A percentile compares a stretch with the other conserved stretches of the same genome.
Evolutionary conservation across 148 eudicot genomes (phyloP).

Genomic region (Fagopyrum tataricum): DNA sequence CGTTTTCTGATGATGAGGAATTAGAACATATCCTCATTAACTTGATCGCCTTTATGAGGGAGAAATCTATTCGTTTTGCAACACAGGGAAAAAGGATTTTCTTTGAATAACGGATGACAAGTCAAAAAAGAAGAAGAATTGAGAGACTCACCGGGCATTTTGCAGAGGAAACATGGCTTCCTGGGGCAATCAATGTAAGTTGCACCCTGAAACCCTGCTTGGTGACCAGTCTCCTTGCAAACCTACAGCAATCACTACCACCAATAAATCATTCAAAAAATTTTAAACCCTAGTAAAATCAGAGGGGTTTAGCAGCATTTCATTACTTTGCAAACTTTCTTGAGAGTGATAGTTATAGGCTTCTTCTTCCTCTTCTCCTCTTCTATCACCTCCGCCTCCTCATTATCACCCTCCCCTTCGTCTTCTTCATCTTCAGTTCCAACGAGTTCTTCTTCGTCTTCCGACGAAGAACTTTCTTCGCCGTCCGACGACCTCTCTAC

Average conservation of each 20-base stretch:
- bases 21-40: too few species aligned
- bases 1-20: too few species aligned
- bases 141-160: constrained; percentile 81
- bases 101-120: background rate
- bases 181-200: constrained; percentile 97
- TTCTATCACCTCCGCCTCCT: background rate
- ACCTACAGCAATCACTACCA: constrained; percentile 36
- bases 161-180: constrained; percentile 98
- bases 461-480: constrained; percentile 45
- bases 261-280: background rate
- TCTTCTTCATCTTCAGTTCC: constrained; percentile 25
- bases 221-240: constrained; percentile 82
- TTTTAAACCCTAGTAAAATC: background rate
- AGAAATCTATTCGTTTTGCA: background rate
- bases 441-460: constrained; percentile 25
- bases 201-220: constrained; percentile 93
- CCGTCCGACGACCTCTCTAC: constrained; percentile 58
- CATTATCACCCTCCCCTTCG: constrained; percentile 18
- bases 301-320: background rate
- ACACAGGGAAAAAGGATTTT: background rate
- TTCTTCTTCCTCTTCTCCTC: constrained; percentile 29
- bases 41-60: background rate
- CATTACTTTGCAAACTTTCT: constrained; percentile 79
- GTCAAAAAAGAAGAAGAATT: background rate
- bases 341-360: constrained; percentile 68